phyloP scores from a whole-genome alignment of 2,329 filamentous ascomycete genomes.

The Talaromyces sp. region DNA sequence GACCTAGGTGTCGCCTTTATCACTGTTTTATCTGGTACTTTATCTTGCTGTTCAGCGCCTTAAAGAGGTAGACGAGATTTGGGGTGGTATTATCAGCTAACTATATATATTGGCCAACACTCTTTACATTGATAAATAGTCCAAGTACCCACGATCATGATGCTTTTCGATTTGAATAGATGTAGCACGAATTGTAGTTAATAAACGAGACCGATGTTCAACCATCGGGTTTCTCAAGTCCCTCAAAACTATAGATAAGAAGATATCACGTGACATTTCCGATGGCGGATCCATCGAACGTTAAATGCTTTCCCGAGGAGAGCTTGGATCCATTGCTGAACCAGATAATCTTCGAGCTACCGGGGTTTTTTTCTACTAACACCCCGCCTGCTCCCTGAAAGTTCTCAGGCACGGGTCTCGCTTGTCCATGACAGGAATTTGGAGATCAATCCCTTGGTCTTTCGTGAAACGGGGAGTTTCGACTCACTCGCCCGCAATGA shows the following conservation, averaged over 20 bases:
- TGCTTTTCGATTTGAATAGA: too few relatives aligned
- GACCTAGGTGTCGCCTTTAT: background rate
- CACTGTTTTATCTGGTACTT: background rate
- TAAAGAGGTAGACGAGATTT: constrained; percentile 10
- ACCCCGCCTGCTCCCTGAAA: constrained; percentile 19
- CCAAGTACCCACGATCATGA: too few relatives aligned
- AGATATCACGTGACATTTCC: constrained; percentile 26
- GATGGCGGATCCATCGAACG: constrained; percentile 2
- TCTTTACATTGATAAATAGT: too few relatives aligned
- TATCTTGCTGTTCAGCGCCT: constrained; percentile 1
- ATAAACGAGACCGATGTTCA: too few relatives aligned
- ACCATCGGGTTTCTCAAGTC: too few relatives aligned
- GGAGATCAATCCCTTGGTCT: constrained; percentile 20
- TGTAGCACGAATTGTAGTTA: too few relatives aligned
- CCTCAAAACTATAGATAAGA: too few relatives aligned
- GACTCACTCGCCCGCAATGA: constrained; percentile 35
- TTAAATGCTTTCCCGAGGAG: constrained; percentile 26
- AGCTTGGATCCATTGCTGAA: constrained; percentile 13
- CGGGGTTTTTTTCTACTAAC: constrained; percentile 17
- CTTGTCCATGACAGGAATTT: constrained; percentile 35
- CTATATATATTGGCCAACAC: background rate
- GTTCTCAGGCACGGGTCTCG: constrained; percentile 15
- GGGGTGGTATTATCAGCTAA: constrained; percentile 1
- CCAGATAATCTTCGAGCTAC: constrained; percentile 20
- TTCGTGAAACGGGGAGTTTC: constrained; percentile 32